Evolutionary conservation across 148 eudicot species (phyloP).

Genomic region (Dianthus caryophyllus): DNA sequence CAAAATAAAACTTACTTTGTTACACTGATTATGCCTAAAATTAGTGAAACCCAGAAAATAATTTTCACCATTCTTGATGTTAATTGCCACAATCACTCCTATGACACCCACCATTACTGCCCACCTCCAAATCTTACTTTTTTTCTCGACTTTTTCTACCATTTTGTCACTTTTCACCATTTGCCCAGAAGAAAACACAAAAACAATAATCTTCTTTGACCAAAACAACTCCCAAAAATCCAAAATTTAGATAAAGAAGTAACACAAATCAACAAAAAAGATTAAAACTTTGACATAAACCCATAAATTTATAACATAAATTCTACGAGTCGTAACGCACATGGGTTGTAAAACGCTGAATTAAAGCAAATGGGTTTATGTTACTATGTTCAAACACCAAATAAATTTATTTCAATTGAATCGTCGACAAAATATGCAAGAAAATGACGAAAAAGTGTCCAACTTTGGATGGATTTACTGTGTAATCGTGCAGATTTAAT

Average conservation of each 20-base stretch:
- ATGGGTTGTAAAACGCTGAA: background rate
- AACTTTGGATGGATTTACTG: background rate
- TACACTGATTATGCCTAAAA: conserved; percentile 44
- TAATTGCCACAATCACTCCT: conserved; percentile 36
- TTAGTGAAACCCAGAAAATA: conserved; percentile 6
- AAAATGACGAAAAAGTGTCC: background rate
- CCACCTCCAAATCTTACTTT: conserved; percentile 30
- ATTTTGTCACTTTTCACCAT: conserved; percentile 21
- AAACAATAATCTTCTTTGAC: background rate
- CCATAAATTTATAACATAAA: background rate
- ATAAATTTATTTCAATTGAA: background rate
- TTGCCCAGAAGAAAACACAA: conserved; percentile 4
- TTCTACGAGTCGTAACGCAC: conserved; percentile 6
- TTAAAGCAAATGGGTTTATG: background rate
- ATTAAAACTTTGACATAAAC: background rate
- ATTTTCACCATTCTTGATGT: conserved; percentile 16
- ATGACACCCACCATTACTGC: conserved; percentile 36
- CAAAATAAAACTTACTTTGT: conserved; percentile 34
- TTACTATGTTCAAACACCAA: conserved; percentile 3
- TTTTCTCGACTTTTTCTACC: conserved; percentile 21
- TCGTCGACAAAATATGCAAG: background rate
- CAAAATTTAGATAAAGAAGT: background rate
- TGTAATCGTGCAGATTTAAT: background rate
- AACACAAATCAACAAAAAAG: background rate
- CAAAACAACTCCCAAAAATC: background rate